phyloP scores from a whole-genome alignment of 2,329 filamentous ascomycete species.

The Claviceps monticola region DNA sequence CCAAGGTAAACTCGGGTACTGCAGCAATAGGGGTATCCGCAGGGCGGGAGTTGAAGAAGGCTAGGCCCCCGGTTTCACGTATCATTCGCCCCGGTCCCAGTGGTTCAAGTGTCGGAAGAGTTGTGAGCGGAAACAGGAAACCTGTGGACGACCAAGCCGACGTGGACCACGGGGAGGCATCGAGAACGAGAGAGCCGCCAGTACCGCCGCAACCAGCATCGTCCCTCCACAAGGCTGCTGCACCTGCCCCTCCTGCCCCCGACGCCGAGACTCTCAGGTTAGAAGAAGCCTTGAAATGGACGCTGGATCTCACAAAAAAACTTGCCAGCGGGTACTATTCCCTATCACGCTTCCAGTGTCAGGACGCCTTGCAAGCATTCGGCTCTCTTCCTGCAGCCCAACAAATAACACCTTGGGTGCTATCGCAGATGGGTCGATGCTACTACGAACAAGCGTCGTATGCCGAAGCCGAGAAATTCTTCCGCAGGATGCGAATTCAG shows the following conservation, averaged over 20 bases:
- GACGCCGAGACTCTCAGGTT: slow-evolving; percentile 48
- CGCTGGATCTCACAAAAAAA: slow-evolving; percentile 70
- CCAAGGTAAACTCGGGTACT: slow-evolving; percentile 47
- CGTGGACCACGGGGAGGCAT: slow-evolving; percentile 50
- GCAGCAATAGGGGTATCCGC: slow-evolving; percentile 45
- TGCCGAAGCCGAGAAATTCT: slow-evolving; percentile 73
- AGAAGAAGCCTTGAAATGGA: slow-evolving; percentile 60
- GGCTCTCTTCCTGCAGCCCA: slow-evolving; percentile 57
- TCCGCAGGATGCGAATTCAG: slow-evolving; percentile 62
- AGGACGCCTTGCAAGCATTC: slow-evolving; percentile 63
- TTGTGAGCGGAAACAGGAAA: slow-evolving; percentile 84
- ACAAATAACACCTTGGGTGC: slow-evolving; percentile 83
- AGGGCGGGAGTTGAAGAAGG: slow-evolving; percentile 65
- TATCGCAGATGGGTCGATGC: slow-evolving; percentile 79
- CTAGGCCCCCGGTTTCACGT: slow-evolving; percentile 56
- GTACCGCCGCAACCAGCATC: slow-evolving; percentile 18
- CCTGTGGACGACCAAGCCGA: slow-evolving; percentile 54
- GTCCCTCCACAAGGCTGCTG: slow-evolving; percentile 17
- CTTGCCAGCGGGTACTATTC: slow-evolving; percentile 69
- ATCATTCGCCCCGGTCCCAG: slow-evolving; percentile 52
- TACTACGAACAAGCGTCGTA: slow-evolving; percentile 87
- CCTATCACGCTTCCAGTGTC: slow-evolving; percentile 64
- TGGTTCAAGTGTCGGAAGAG: slow-evolving; percentile 62
- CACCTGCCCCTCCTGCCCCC: slow-evolving; percentile 8
- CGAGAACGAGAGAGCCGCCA: slow-evolving; percentile 30